Base-by-base conservation (phyloP, 345 rosid species). In the Eucalyptus caleyi region DNA sequence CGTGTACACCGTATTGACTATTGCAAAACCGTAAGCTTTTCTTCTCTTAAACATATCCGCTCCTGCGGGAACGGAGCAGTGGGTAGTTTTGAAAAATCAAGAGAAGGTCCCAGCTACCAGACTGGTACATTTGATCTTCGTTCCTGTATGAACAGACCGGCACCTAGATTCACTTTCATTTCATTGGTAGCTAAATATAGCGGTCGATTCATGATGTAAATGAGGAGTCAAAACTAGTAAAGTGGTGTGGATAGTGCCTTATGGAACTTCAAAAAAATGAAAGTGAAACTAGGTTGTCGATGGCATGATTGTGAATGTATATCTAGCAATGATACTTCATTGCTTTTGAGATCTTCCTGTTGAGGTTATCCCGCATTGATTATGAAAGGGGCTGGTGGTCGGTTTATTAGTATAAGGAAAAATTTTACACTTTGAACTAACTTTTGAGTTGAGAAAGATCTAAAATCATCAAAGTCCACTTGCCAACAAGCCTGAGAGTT, bases 281-380 rank as follows among this genome's bases (percentile, higher is more conserved):
- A 60, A 60, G 69, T 6, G 16, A 60, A 60, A 60, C 69, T 6
- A 27, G 69, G 34, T 60, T 0, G 69, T 2, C 16, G 15, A 60
- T 60, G 34, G 69, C 32, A 27, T 60, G 69, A 6, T 27, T 60
- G 8, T 60, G 69, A 60, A 27, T 60, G 34, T 4, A 13, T 6
- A 27, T 60, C 67, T 60, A 60, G 32, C 16, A 60, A 60, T n/a
- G n/a, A n/a, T n/a, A n/a, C n/a, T n/a, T n/a, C n/a, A n/a, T n/a
- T n/a, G n/a, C n/a, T n/a, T n/a, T n/a, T n/a, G n/a, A n/a, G n/a
- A n/a, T n/a, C n/a, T n/a, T n/a, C n/a, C n/a, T n/a, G n/a, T n/a
- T n/a, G n/a, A n/a, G n/a, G n/a, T n/a, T n/a, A 53, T 53, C 2
- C 1, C 0, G 1, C 1, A 3, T 19, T 0, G 24, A 53, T 53